Conservation (phyloP, 2,329 filamentous ascomycete species). For the Neocucurbitaria cava region DNA sequence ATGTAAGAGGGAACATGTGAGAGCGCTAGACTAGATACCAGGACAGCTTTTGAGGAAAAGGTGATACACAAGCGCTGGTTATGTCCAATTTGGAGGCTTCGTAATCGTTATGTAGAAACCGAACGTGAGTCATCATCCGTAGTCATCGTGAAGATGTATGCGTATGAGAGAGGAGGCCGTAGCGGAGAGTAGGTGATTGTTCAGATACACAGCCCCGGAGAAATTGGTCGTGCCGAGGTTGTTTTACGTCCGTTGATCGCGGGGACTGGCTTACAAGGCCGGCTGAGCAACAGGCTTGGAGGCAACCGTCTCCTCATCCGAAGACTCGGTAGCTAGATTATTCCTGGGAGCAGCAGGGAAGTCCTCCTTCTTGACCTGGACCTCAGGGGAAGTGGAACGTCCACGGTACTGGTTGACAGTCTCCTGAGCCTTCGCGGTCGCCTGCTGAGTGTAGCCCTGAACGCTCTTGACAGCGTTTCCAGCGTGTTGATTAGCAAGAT, state of each 20-base stretch:
- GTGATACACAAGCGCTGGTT: constrained; percentile 28
- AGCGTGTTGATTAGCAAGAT: constrained; percentile 66
- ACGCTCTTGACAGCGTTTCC: constrained; percentile 64
- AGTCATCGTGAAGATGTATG: constrained; percentile 28
- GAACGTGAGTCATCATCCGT: constrained; percentile 31
- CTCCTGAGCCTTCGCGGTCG: constrained; percentile 66
- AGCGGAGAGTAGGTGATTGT: background rate
- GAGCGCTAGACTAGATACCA: constrained; percentile 30
- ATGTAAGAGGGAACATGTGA: constrained; percentile 23
- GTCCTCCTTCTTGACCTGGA: constrained; percentile 35
- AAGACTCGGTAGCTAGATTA: constrained; percentile 15
- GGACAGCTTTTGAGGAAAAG: constrained; percentile 36
- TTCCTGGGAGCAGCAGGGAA: constrained; percentile 24
- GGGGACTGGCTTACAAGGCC: constrained; percentile 27
- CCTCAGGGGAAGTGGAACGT: constrained; percentile 46
- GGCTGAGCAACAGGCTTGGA: constrained; percentile 32
- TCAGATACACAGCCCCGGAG: background rate
- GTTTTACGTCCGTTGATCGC: background rate
- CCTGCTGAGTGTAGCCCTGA: constrained; percentile 66
- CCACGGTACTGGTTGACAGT: constrained; percentile 49
- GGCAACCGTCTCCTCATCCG: constrained; percentile 10
- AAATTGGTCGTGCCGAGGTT: background rate
- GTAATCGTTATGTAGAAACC: constrained; percentile 25
- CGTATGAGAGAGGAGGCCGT: constrained; percentile 9
- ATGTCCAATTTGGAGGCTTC: constrained; percentile 39